These are phyloP conservation scores for Pythium pectinolyticum DNA, from an alignment of 352 stramenopile genomes.

Conservation along the genomic window DNA sequence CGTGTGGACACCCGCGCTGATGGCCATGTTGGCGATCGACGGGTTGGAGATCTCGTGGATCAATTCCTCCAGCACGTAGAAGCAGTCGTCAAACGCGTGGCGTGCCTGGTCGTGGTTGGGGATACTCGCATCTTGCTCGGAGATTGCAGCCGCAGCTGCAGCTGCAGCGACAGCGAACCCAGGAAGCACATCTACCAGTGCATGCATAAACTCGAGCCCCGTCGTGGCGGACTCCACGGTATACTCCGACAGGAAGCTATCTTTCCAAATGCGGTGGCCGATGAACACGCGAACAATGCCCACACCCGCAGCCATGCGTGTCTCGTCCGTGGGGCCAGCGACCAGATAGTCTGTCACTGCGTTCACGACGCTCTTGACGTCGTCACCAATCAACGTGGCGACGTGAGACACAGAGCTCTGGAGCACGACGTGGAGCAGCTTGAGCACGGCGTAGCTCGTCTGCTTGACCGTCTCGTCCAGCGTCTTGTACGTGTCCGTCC, in stretches of 20 bases:
- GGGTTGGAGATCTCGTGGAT: slow-evolving; percentile 62
- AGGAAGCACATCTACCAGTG: slow-evolving; percentile 46
- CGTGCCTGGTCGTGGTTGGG: slow-evolving; percentile 27
- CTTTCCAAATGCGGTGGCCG: slow-evolving; percentile 57
- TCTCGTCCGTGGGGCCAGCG: slow-evolving; percentile 47
- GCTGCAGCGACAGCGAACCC: slow-evolving; percentile 3
- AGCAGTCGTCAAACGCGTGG: slow-evolving; percentile 58
- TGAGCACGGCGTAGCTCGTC: slow-evolving; percentile 47
- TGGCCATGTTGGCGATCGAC: slow-evolving; percentile 63
- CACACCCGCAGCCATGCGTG: slow-evolving; percentile 53
- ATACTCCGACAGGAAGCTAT: slow-evolving; percentile 73
- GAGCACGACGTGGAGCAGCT: slow-evolving; percentile 69
- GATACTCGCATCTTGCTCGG: slow-evolving; percentile 12
- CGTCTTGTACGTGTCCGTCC: slow-evolving; percentile 33
- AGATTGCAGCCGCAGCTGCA: not conserved
- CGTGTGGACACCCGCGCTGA: slow-evolving; percentile 66
- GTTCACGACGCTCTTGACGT: slow-evolving; percentile 64
- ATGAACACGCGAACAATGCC: slow-evolving; percentile 81
- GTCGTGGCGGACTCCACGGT: slow-evolving; percentile 59
- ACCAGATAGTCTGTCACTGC: slow-evolving; percentile 76
- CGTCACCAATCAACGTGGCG: slow-evolving; percentile 47
- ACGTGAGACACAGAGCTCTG: slow-evolving; percentile 59
- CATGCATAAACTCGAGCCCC: slow-evolving; percentile 66
- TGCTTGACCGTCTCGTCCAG: slow-evolving; percentile 26
- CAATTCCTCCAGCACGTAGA: slow-evolving; percentile 62